phyloP scores from a whole-genome alignment of 2,329 filamentous ascomycete genomes.

The Blastomyces emzantsi region DNA sequence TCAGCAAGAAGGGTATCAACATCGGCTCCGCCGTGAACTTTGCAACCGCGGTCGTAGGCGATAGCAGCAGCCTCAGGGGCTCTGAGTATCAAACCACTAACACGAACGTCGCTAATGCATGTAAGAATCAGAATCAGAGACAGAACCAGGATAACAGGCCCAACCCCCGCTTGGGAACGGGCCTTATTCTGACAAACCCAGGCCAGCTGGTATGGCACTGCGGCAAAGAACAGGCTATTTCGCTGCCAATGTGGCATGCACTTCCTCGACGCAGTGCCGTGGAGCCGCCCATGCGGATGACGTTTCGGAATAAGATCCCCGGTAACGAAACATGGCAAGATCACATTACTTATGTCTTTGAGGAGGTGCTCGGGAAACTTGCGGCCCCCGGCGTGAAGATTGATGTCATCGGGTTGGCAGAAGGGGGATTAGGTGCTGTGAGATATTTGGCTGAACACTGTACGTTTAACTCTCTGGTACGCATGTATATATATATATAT shows the following conservation, averaged over 20 bases:
- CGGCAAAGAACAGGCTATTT: constrained; percentile 52
- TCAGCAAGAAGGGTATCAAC: constrained; percentile 56
- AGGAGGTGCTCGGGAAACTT: constrained; percentile 48
- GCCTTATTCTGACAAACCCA: constrained; percentile 67
- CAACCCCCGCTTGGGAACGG: constrained; percentile 25
- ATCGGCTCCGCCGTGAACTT: constrained; percentile 62
- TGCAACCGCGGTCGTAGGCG: constrained; percentile 39
- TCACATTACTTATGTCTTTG: constrained; percentile 61
- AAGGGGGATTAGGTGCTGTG: constrained; percentile 52
- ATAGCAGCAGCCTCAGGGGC: constrained; percentile 26
- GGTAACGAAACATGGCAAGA: constrained; percentile 48
- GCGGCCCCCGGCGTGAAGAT: constrained; percentile 46
- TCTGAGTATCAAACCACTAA: constrained; percentile 18
- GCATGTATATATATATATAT: background rate
- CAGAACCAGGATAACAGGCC: constrained; percentile 7
- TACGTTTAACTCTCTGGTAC: constrained; percentile 29
- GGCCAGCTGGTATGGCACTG: constrained; percentile 73
- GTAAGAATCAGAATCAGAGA: constrained; percentile 7
- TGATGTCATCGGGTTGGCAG: constrained; percentile 62
- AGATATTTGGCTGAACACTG: constrained; percentile 49
- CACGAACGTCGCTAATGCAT: background rate
- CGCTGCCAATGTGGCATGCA: constrained; percentile 46
- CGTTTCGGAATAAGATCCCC: constrained; percentile 51
- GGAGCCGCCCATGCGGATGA: constrained; percentile 46
- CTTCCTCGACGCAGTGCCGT: constrained; percentile 56